These are phyloP conservation scores for Teratosphaeriaceae sp. DNA, from an alignment of 2,329 filamentous ascomycete genomes.

Conservation along the genomic window DNA sequence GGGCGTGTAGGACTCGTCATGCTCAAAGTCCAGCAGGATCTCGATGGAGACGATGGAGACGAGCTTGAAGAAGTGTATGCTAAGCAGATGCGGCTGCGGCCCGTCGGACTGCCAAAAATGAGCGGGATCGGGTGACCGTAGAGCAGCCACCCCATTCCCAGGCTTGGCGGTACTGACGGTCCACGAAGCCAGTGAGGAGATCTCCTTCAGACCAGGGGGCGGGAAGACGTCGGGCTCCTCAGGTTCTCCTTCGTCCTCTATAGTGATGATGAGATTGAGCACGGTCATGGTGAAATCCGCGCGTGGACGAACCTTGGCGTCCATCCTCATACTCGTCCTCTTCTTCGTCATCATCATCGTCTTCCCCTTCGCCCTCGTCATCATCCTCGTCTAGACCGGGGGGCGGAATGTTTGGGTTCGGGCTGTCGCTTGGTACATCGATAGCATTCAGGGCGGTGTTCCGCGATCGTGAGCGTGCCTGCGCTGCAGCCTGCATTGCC, in stretches of 20 bases:
- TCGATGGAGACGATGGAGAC: conserved; percentile 71
- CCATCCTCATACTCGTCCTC: neutral
- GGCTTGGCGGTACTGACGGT: conserved; percentile 78
- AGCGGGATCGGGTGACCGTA: conserved; percentile 65
- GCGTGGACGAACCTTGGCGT: neutral
- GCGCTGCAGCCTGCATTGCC: conserved; percentile 6
- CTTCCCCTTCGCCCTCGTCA: neutral
- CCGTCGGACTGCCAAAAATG: conserved; percentile 84
- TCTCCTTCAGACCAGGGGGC: conserved; percentile 61
- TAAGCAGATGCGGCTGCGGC: conserved; percentile 74
- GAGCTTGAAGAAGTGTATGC: conserved; percentile 78
- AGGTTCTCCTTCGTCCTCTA: neutral
- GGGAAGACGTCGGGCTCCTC: conserved; percentile 38
- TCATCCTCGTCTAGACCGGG: neutral
- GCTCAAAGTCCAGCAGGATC: conserved; percentile 84
- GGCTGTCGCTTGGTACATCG: neutral
- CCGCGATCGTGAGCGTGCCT: neutral
- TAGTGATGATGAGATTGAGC: neutral
- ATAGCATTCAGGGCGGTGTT: neutral
- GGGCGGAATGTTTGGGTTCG: no score
- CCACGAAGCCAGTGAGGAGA: conserved; percentile 76
- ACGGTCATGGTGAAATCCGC: neutral
- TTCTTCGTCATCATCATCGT: neutral
- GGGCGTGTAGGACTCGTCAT: conserved; percentile 94
- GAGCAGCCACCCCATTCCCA: conserved; percentile 68